phyloP scores from a whole-genome alignment of 2,329 filamentous ascomycete genomes.

The Pestalotiopsis sp. region DNA sequence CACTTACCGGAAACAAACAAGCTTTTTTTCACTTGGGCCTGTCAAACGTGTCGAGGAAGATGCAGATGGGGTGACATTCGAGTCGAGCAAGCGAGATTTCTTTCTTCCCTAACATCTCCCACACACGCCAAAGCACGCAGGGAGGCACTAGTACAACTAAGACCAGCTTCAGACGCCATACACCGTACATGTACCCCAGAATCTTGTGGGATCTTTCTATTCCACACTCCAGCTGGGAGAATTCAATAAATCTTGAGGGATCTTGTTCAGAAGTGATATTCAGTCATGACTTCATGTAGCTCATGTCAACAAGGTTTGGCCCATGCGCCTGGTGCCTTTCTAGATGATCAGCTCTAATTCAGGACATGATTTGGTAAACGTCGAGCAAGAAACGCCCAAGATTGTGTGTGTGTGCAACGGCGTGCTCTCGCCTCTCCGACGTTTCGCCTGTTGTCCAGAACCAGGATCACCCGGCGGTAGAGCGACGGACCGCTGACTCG shows the following conservation, averaged over 20 bases:
- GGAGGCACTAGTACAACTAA: neutral
- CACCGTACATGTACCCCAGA: neutral
- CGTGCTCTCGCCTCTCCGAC: neutral
- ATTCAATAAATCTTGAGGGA: neutral
- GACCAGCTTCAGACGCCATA: neutral
- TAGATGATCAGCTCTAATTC: neutral
- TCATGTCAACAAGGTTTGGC: neutral
- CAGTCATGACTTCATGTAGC: neutral
- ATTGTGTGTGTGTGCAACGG: neutral
- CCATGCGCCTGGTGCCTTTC: neutral
- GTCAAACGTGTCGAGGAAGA: neutral
- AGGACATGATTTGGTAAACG: neutral
- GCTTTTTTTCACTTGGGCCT: neutral
- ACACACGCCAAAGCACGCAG: neutral
- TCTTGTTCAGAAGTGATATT: neutral
- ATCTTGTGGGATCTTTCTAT: neutral
- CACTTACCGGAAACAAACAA: slow-evolving; percentile 1
- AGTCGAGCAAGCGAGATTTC: neutral
- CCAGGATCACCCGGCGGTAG: neutral
- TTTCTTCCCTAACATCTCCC: neutral
- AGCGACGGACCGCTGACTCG: neutral
- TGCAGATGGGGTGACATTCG: neutral
- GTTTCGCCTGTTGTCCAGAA: neutral
- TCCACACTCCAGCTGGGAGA: neutral
- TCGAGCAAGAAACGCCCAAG: neutral